phyloP scores from a whole-genome alignment of 148 eudicot genomes.

The Fagopyrum tataricum region DNA sequence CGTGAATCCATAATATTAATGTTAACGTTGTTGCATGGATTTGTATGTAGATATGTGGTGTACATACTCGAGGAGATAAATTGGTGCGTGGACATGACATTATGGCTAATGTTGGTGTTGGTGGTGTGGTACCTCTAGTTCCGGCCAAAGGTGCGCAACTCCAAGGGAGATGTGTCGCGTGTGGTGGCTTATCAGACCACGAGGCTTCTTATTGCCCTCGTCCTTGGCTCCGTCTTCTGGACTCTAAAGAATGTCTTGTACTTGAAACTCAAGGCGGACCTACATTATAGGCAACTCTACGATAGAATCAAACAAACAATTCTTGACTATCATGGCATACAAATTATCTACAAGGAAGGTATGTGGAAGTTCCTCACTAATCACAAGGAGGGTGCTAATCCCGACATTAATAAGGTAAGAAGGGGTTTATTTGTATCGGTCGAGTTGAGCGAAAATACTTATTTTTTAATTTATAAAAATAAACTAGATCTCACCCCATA shows the following conservation, averaged over 20 bases:
- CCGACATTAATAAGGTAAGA: not conserved
- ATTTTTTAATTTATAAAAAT: too few species aligned
- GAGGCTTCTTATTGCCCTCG: not conserved
- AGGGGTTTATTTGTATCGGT: not conserved
- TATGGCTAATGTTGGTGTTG: not conserved
- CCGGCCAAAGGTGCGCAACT: not conserved
- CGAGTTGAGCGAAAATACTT: not conserved
- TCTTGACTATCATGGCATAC: not conserved
- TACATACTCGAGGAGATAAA: not conserved
- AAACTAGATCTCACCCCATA: too few species aligned
- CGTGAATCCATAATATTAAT: too few species aligned
- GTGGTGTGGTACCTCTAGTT: not conserved
- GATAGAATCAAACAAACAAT: not conserved
- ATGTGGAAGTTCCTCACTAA: constrained; percentile 2
- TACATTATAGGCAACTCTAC: not conserved
- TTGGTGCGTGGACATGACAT: not conserved
- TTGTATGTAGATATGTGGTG: not conserved
- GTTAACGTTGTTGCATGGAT: too few species aligned
- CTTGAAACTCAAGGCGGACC: not conserved
- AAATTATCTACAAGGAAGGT: not conserved
- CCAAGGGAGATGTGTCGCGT: not conserved
- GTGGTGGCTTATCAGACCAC: not conserved
- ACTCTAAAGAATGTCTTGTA: not conserved
- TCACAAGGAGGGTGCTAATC: not conserved
- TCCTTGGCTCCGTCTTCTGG: not conserved